Evolutionary conservation across 768 basidiomycete species (phyloP), one percentile per base, ranked within the genome.

Genomic region (Psilocybe cyanescens): DNA sequence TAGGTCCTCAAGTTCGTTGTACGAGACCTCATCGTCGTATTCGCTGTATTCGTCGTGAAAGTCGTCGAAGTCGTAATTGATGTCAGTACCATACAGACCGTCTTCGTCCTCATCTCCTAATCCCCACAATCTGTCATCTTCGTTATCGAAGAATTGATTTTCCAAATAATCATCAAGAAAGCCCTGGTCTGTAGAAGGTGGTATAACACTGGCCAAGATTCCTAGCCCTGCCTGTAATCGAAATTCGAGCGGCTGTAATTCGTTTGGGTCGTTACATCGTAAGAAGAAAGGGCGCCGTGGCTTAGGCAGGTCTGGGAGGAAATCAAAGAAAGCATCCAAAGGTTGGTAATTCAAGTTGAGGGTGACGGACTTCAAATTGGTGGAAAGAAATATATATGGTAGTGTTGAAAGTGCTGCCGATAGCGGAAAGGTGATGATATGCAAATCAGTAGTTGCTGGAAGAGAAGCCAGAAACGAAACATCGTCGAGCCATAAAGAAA

Each of bases 281-380:
- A 58, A 8, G 16, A 30, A 29, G 17, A 58, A 58, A 4, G 61
- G 65, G 19, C 55, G 62, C 19, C 50, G 46, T 11, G 56, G 37
- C 8, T 41, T 52, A 14, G 41, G 49, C n/a, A 37, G 8, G 5
- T 33, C 19, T 16, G 8, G 12, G n/a, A 37, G 30, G 3, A 35
- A 2, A 31, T 37, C 33, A 17, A 8, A 16, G 33, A 53, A 53
- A 4, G 3, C 5, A 44, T 44, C 11, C 6, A 44, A 44, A 16
- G 41, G 14, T 8, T 44, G 11, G 14, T 12, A 4, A 14, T 53
- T 4, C 4, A 68, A 47, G 16, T 68, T 60, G 11, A 68, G 49
- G 4, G 45, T 59, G 56, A 68, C 45, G 14, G 65, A 63, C 8
- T 47, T 47, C 8, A 68, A 45, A 45, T 68, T 64, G n/a, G 17